Conservation (phyloP, 106 monocot genomes). For the Triglochin maritima region DNA sequence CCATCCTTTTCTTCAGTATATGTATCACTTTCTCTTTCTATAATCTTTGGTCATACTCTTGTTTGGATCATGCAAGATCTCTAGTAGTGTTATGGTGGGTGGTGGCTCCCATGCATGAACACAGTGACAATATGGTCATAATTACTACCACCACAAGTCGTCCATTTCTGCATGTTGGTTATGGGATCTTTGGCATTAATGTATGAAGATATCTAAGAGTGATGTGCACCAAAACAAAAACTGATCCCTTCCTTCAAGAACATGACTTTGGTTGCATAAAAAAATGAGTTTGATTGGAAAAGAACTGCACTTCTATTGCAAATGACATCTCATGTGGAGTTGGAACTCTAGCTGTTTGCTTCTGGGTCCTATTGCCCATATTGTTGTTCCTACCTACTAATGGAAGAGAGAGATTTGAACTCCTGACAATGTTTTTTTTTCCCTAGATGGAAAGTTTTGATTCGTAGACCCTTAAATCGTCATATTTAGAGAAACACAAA, state of each 20-base stretch:
- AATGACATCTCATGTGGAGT: too few relatives aligned
- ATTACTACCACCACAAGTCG: neutral
- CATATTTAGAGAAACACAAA: too few relatives aligned
- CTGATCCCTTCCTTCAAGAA: constrained; percentile 5
- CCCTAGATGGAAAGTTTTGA: too few relatives aligned
- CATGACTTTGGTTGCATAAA: neutral
- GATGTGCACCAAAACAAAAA: neutral
- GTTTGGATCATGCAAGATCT: neutral
- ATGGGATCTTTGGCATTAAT: neutral
- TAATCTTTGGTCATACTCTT: neutral
- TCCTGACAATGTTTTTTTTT: too few relatives aligned
- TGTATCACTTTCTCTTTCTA: neutral
- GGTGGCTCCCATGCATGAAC: neutral
- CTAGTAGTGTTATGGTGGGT: neutral
- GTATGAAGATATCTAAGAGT: neutral
- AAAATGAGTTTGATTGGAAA: too few relatives aligned
- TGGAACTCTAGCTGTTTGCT: too few relatives aligned
- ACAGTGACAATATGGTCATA: neutral
- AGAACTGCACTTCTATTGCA: too few relatives aligned
- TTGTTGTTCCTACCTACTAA: too few relatives aligned
- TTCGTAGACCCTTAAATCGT: too few relatives aligned
- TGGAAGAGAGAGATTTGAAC: too few relatives aligned
- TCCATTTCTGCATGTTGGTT: constrained; percentile 1
- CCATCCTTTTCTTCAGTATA: neutral
- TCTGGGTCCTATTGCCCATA: too few relatives aligned